phyloP scores from a whole-genome alignment of 805 yeast genomes.

The Lipomyces lipofer region DNA sequence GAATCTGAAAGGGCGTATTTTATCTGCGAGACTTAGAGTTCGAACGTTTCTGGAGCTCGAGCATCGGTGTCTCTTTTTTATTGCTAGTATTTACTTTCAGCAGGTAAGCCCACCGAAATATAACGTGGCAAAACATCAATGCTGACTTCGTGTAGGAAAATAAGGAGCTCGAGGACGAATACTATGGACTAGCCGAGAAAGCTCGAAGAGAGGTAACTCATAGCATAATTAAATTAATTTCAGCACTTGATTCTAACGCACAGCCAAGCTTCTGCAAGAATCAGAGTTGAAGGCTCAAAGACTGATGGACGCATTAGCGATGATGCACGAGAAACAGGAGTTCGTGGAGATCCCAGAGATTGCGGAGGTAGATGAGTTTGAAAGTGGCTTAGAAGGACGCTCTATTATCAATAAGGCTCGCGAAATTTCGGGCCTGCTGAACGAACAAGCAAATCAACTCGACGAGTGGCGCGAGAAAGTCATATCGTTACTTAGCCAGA shows the following conservation, averaged over 20 bases:
- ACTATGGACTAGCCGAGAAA: slow-evolving; percentile 61
- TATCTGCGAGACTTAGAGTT: slow-evolving; percentile 36
- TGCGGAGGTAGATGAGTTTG: slow-evolving; percentile 20
- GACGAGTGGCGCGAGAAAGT: slow-evolving; percentile 55
- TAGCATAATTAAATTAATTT: slow-evolving; percentile 37
- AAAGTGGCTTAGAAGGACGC: slow-evolving; percentile 31
- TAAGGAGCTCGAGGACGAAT: slow-evolving; percentile 51
- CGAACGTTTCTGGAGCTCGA: slow-evolving; percentile 59
- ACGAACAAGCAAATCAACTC: slow-evolving; percentile 52
- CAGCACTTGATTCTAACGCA: slow-evolving; percentile 40
- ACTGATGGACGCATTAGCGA: slow-evolving; percentile 16
- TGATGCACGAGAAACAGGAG: slow-evolving; percentile 22
- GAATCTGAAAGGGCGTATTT: slow-evolving; percentile 12
- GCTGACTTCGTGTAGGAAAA: slow-evolving; percentile 40
- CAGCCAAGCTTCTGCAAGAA: slow-evolving; percentile 31
- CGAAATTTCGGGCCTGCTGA: slow-evolving; percentile 39
- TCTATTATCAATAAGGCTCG: slow-evolving; percentile 15
- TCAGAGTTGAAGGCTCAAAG: slow-evolving; percentile 25
- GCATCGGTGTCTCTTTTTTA: slow-evolving; percentile 75
- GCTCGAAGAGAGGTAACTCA: slow-evolving; percentile 47
- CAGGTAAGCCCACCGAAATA: slow-evolving; percentile 34
- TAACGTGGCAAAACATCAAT: slow-evolving; percentile 31
- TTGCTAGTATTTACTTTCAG: slow-evolving; percentile 74
- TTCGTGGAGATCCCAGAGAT: slow-evolving; percentile 34
- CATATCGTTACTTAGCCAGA: slow-evolving; percentile 47